phyloP scores from a whole-genome alignment of 805 yeast species.

The Candida maris region DNA sequence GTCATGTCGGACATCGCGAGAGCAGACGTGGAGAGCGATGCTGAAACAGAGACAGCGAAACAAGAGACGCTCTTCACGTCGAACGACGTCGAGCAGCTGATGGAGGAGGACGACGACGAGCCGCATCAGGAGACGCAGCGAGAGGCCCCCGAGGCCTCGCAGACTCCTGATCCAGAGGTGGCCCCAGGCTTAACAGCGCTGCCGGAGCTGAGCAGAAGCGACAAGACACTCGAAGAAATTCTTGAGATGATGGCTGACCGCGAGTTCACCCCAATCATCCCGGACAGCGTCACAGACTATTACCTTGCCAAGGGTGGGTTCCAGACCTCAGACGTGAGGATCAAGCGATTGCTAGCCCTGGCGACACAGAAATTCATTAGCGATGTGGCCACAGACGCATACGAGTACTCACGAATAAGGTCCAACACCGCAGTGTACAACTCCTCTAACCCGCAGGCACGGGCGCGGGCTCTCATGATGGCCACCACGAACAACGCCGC shows the following conservation, averaged over 20 bases:
- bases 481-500: conserved; percentile 45
- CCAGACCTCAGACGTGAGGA: conserved; percentile 69
- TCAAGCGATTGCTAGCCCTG: conserved; percentile 80
- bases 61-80: conserved; percentile 18
- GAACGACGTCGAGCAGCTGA: conserved; percentile 21
- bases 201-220: conserved; percentile 71
- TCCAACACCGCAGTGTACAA: conserved; percentile 84
- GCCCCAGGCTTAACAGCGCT: conserved; percentile 35
- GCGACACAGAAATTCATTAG: conserved; percentile 95
- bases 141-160: not conserved
- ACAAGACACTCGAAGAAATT: conserved; percentile 79
- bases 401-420: conserved; percentile 89
- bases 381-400: conserved; percentile 95
- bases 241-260: conserved; percentile 89
- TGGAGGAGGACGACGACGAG: conserved; percentile 22
- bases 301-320: conserved; percentile 79
- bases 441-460: conserved; percentile 78
- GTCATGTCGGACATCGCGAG: not conserved
- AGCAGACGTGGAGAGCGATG: too few relatives aligned
- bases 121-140: conserved; percentile 3
- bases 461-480: conserved; percentile 70
- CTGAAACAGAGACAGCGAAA: too few relatives aligned
- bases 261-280: conserved; percentile 92
- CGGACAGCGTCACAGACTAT: conserved; percentile 94
- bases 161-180: conserved; percentile 11